Percentiles rank a stretch among this genome's conserved stretches.
Conservation (phyloP, 2,329 filamentous ascomycete species). For the Nakataea oryzae region DNA sequence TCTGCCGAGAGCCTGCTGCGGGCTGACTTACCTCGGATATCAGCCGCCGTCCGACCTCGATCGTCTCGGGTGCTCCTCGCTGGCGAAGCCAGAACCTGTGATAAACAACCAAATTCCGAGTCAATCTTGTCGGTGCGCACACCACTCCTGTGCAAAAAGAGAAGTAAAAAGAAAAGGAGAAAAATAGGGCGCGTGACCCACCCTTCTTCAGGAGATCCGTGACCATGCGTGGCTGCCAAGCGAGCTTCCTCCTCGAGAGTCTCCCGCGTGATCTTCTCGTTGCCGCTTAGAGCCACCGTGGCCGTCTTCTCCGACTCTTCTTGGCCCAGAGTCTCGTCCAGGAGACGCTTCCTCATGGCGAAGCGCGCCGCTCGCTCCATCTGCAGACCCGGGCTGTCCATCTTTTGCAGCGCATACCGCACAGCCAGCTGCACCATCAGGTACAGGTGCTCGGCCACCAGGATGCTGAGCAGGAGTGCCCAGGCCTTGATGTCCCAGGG, state of each 20-base stretch:
- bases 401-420: conserved; percentile 60
- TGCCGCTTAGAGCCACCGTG: conserved; percentile 35
- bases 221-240: conserved; percentile 34
- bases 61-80: conserved; percentile 44
- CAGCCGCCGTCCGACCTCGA: conserved; percentile 42
- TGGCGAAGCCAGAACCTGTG: conserved; percentile 53
- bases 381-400: conserved; percentile 79
- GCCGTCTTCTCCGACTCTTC: conserved; percentile 38
- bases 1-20: no score
- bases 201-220: conserved; percentile 40
- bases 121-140: neutral
- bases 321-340: conserved; percentile 61
- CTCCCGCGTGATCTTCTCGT: conserved; percentile 53
- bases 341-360: conserved; percentile 65
- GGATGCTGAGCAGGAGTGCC: conserved; percentile 70
- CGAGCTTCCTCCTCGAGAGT: conserved; percentile 55
- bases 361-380: conserved; percentile 78
- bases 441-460: conserved; percentile 84
- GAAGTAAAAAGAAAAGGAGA: neutral
- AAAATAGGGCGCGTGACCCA: no score
- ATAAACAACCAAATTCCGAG: neutral
- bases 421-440: conserved; percentile 67
- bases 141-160: neutral
- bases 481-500: conserved; percentile 65
- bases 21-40: conserved; percentile 32